These are phyloP conservation scores for Scenedesmus sp. DNA, from an alignment of 163 green algal species.

Conservation along the genomic window DNA sequence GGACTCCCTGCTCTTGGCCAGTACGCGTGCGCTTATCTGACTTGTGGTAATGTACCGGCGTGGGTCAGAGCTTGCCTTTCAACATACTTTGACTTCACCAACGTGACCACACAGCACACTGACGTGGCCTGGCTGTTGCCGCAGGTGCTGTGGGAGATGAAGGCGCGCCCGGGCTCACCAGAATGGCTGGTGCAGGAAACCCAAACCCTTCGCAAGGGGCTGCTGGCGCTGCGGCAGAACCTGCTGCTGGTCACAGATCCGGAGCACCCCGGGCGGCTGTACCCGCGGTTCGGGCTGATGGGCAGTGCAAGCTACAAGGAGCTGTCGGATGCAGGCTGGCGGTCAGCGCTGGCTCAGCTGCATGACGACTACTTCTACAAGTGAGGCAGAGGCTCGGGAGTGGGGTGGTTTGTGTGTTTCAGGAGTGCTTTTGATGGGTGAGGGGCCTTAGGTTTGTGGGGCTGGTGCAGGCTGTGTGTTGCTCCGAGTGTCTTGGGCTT, in stretches of 20 bases:
- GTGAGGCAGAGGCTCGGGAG: constrained; percentile 29
- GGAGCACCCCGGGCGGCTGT: constrained; percentile 79
- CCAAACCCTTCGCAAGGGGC: constrained; percentile 66
- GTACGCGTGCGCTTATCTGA: too few relatives aligned
- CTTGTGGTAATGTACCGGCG: too few relatives aligned
- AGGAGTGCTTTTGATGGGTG: background rate
- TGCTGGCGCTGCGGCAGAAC: constrained; percentile 89
- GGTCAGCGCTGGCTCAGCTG: constrained; percentile 71
- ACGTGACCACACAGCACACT: background rate
- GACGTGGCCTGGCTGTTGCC: background rate
- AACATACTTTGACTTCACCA: too few relatives aligned
- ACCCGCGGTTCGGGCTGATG: constrained; percentile 85
- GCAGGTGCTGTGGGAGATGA: constrained; percentile 49
- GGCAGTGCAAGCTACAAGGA: constrained; percentile 79
- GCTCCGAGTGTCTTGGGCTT: background rate
- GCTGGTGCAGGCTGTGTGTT: too few relatives aligned
- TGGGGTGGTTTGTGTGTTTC: background rate
- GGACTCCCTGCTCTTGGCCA: too few relatives aligned
- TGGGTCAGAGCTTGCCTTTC: too few relatives aligned
- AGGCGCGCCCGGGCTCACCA: constrained; percentile 58
- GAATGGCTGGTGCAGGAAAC: constrained; percentile 74
- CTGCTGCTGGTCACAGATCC: constrained; percentile 86
- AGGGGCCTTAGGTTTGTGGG: too few relatives aligned
- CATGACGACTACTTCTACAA: constrained; percentile 94
- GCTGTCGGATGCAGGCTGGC: constrained; percentile 74